These are phyloP conservation scores for Grigorovia humatica DNA, from an alignment of 805 yeast species.

Conservation along the genomic window DNA sequence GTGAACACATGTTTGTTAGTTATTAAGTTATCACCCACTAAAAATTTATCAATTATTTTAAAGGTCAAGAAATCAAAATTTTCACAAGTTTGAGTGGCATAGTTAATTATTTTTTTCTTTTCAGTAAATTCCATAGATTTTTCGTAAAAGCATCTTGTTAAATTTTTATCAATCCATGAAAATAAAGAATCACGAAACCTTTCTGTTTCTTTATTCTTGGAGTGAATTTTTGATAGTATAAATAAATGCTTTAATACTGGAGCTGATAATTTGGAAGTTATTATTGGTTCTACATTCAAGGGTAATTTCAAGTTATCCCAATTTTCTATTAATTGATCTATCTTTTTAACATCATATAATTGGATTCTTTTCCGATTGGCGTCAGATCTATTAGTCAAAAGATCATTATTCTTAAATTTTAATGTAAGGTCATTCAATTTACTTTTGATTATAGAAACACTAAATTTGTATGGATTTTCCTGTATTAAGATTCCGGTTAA, in stretches of 20 bases:
- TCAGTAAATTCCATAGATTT: conserved; percentile 3
- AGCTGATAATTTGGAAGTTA: background rate
- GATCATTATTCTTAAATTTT: conserved; percentile 6
- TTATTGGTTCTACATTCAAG: conserved; percentile 8
- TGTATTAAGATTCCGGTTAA: conserved; percentile 9
- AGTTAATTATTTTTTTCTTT: conserved; percentile 1
- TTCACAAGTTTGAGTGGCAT: conserved; percentile 8
- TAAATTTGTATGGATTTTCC: conserved; percentile 6
- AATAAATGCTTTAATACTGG: background rate
- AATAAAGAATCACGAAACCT: conserved; percentile 3
- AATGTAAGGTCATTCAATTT: conserved; percentile 1
- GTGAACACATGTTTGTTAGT: conserved; percentile 9
- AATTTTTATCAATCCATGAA: conserved; percentile 11
- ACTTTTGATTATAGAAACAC: conserved; percentile 1
- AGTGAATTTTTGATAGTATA: background rate
- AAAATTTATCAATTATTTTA: conserved; percentile 7
- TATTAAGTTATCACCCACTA: conserved; percentile 10
- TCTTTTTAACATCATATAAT: conserved; percentile 9
- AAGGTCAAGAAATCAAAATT: conserved; percentile 4
- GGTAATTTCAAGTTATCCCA: conserved; percentile 14
- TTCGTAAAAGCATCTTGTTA: conserved; percentile 11
- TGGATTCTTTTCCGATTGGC: conserved; percentile 1
- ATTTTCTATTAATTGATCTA: conserved; percentile 10
- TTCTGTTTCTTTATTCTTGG: background rate
- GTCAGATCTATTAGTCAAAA: background rate